These are phyloP conservation scores for Penicillium polonicum DNA, from an alignment of 2,329 filamentous ascomycete species.

Conservation along the genomic window DNA sequence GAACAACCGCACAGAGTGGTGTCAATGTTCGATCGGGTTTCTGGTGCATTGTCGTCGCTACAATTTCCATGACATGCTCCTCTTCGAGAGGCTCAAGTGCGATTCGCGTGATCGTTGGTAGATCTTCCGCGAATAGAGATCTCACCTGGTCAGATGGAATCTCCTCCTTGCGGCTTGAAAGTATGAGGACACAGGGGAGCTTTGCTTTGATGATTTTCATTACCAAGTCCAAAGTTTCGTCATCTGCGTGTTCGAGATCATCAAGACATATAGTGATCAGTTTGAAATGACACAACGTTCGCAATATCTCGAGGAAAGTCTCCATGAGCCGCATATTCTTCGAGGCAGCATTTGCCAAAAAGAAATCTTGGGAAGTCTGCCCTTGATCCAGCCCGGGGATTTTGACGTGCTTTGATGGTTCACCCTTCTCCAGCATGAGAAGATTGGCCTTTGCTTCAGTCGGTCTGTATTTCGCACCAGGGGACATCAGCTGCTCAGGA, in stretches of 20 bases:
- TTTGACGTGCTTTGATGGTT: conserved; percentile 30
- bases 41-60: conserved; percentile 76
- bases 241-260: conserved; percentile 86
- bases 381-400: conserved; percentile 38
- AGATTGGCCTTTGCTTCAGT: conserved; percentile 33
- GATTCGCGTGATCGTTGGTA: conserved; percentile 66
- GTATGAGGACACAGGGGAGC: conserved; percentile 76
- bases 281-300: conserved; percentile 77
- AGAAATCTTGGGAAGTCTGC: conserved; percentile 40
- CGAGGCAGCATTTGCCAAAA: conserved; percentile 40
- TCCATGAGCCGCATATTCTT: conserved; percentile 74
- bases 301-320: conserved; percentile 80
- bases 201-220: conserved; percentile 74
- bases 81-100: conserved; percentile 72
- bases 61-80: conserved; percentile 76
- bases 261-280: conserved; percentile 87
- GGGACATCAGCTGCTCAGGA: conserved; percentile 62
- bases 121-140: conserved; percentile 45
- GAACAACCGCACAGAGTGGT: conserved; percentile 77
- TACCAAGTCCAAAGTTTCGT: conserved; percentile 81
- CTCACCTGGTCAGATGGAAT: conserved; percentile 50
- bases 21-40: conserved; percentile 67
- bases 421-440: conserved; percentile 33
- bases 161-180: conserved; percentile 72
- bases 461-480: conserved; percentile 37